phyloP scores from a whole-genome alignment of 345 rosid genomes.

The Microthlaspi erraticum region DNA sequence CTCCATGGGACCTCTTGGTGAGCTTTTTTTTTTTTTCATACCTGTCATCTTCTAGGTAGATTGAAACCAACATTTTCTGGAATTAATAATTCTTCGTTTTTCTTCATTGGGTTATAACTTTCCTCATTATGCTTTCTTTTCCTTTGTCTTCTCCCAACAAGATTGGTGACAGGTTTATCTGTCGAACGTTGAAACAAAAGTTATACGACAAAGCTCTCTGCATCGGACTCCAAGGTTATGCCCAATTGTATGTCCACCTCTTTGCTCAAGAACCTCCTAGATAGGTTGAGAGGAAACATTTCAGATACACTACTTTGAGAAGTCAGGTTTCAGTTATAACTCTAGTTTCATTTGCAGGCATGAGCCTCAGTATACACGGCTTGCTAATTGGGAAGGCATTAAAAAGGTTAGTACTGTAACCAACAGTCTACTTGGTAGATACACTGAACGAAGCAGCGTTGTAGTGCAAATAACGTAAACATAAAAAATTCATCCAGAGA shows the following conservation, averaged over 20 bases:
- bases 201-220: constrained; percentile 83
- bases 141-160: constrained; percentile 38
- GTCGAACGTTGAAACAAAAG: constrained; percentile 70
- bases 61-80: constrained; percentile 7
- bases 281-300: constrained; percentile 15
- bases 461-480: background rate
- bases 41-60: constrained; percentile 11
- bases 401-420: constrained; percentile 59
- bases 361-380: constrained; percentile 81
- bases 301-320: constrained; percentile 9
- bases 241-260: constrained; percentile 62
- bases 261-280: constrained; percentile 24
- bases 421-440: background rate
- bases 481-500: background rate
- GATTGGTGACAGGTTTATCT: constrained; percentile 89
- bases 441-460: constrained; percentile 15
- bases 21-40: constrained; percentile 32
- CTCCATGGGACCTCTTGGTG: constrained; percentile 98
- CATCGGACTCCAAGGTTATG: constrained; percentile 91
- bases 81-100: background rate
- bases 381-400: constrained; percentile 97
- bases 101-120: background rate
- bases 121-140: background rate
- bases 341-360: constrained; percentile 60
- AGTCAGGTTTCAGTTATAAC: constrained; percentile 31